phyloP scores from a whole-genome alignment of 768 basidiomycete genomes.

The Amanita rubescens region DNA sequence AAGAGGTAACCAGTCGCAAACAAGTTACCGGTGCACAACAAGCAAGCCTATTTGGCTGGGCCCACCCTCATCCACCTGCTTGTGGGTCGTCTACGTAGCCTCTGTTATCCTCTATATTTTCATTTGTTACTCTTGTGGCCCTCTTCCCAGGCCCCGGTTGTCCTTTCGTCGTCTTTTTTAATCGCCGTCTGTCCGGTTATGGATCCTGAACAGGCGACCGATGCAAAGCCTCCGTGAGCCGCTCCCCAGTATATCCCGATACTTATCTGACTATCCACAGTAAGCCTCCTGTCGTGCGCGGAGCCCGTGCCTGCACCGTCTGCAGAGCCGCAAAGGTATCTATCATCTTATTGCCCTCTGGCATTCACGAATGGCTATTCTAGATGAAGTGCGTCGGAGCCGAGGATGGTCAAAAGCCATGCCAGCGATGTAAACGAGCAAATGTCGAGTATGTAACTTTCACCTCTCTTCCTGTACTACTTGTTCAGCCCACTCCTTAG shows the following conservation, averaged over 20 bases:
- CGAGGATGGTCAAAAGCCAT: conserved; percentile 74
- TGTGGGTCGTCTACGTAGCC: conserved; percentile 7
- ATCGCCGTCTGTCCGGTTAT: conserved; percentile 35
- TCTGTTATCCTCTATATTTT: conserved; percentile 4
- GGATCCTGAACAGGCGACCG: conserved; percentile 29
- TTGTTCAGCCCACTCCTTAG: conserved; percentile 28
- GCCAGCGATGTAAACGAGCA: conserved; percentile 79
- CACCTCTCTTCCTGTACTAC: conserved; percentile 9
- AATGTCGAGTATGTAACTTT: conserved; percentile 54
- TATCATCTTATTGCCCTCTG: conserved; percentile 9
- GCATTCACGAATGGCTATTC: conserved; percentile 9
- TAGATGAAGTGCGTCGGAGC: conserved; percentile 92
- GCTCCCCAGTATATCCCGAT: conserved; percentile 8
- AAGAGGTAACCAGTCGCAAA: conserved; percentile 25
- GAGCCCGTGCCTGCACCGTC: conserved; percentile 71
- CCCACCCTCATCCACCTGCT: conserved; percentile 10
- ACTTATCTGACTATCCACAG: conserved; percentile 17
- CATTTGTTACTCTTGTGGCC: conserved; percentile 7
- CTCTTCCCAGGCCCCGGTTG: conserved; percentile 1
- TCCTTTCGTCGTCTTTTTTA: conserved; percentile 23
- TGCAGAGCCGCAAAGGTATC: conserved; percentile 77
- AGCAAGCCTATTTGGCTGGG: conserved; percentile 10
- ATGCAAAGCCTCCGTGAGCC: conserved; percentile 28
- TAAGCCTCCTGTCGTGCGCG: conserved; percentile 44
- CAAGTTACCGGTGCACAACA: conserved; percentile 24